A percentile compares a stretch with the other conserved stretches of the same genome.
Conservation (phyloP, 1,139 yeast species). For the Tardiomyces blankii region DNA sequence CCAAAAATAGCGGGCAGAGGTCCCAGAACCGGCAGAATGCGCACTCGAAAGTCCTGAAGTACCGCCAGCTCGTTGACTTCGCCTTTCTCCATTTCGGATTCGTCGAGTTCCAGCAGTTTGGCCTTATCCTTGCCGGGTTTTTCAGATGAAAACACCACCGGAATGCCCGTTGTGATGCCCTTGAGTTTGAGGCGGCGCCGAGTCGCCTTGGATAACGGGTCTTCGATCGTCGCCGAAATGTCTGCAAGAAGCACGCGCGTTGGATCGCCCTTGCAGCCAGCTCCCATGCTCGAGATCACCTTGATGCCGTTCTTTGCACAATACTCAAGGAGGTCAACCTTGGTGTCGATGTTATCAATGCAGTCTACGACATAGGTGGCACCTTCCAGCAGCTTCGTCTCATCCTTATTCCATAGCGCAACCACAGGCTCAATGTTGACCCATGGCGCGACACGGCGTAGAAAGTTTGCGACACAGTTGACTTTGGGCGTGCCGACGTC, state of each 20-base stretch:
- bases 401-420: constrained; percentile 59
- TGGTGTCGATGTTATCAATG: constrained; percentile 91
- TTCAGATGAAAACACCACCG: constrained; percentile 87
- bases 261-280: constrained; percentile 85
- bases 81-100: constrained; percentile 69
- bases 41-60: constrained; percentile 76
- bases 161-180: constrained; percentile 67
- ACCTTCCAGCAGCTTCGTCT: constrained; percentile 47
- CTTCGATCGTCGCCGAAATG: constrained; percentile 75
- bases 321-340: constrained; percentile 74
- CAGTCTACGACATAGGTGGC: constrained; percentile 80
- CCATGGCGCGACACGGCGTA: constrained; percentile 81
- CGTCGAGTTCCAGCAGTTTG: constrained; percentile 67
- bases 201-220: constrained; percentile 82
- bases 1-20: constrained; percentile 97
- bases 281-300: constrained; percentile 88
- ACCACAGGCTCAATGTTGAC: constrained; percentile 65
- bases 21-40: constrained; percentile 90
- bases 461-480: constrained; percentile 54
- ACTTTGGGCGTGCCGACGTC: constrained; percentile 94
- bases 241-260: constrained; percentile 74
- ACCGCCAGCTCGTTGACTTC: constrained; percentile 82
- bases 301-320: constrained; percentile 45
- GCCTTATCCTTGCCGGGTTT: constrained; percentile 96
- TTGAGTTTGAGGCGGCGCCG: constrained; percentile 69